Evolutionary conservation across 495 filamentous ascomycete genomes (phyloP).

Genomic region (Aspergillus diversus): DNA sequence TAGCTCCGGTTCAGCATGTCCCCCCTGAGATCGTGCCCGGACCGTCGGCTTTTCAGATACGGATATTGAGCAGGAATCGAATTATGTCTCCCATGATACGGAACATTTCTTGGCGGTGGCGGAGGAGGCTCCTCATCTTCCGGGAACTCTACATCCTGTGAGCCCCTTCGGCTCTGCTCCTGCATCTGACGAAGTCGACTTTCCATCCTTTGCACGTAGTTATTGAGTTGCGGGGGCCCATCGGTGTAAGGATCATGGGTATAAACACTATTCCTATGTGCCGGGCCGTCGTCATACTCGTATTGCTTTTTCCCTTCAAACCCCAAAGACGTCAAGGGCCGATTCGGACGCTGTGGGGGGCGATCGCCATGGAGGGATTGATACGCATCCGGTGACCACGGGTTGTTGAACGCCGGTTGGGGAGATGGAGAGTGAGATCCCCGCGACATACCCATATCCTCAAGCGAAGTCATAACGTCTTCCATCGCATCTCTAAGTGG

Average conservation of each 20-base stretch:
- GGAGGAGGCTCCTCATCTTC: conserved; percentile 61
- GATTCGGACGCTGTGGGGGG: conserved; percentile 34
- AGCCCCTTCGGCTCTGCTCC: conserved; percentile 54
- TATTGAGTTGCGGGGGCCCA: conserved; percentile 70
- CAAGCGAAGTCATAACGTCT: conserved; percentile 93
- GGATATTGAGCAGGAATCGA: conserved; percentile 47
- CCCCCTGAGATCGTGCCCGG: conserved; percentile 78
- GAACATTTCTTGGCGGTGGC: conserved; percentile 63
- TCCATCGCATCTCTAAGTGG: conserved; percentile 95
- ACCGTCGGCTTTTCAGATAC: conserved; percentile 65
- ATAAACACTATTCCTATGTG: conserved; percentile 43
- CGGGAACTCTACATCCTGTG: conserved; percentile 38
- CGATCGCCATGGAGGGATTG: conserved; percentile 57
- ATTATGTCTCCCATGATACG: conserved; percentile 46
- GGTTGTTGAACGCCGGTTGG: conserved; percentile 64
- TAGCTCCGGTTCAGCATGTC: conserved; percentile 73
- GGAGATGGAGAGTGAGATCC: conserved; percentile 50
- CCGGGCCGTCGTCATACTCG: conserved; percentile 36
- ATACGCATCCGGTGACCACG: conserved; percentile 93
- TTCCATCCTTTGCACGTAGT: conserved; percentile 90
- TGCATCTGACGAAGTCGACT: conserved; percentile 74
- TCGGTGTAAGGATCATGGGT: conserved; percentile 54
- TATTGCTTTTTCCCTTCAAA: conserved; percentile 60
- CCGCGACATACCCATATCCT: conserved; percentile 77
- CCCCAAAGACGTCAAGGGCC: conserved; percentile 76